Conservation (phyloP, 306 rosid species). For the Heteromeles arbutifolia region DNA sequence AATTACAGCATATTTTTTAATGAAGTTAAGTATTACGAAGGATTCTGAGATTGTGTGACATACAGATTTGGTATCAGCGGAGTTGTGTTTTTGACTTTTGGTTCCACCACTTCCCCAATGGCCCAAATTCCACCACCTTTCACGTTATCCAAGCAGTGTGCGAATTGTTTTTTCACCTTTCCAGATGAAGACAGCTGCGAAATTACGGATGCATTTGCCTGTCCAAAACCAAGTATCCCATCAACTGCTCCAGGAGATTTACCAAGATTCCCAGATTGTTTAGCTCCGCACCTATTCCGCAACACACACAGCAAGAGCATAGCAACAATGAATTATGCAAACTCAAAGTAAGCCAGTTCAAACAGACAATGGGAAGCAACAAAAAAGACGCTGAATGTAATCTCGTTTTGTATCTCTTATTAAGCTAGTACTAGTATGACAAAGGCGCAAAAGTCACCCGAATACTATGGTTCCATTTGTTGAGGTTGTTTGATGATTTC, state of each 20-base stretch:
- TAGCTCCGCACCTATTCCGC: slow-evolving; percentile 59
- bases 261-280: slow-evolving; percentile 58
- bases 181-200: slow-evolving; percentile 83
- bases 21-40: neutral
- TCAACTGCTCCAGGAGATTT: slow-evolving; percentile 50
- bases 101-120: slow-evolving; percentile 78
- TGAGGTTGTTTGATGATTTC: slow-evolving; percentile 30
- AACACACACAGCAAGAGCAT: neutral
- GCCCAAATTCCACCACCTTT: slow-evolving; percentile 88
- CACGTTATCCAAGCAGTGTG: slow-evolving; percentile 83
- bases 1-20: neutral
- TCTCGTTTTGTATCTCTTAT: neutral
- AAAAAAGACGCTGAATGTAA: neutral
- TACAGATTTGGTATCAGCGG: slow-evolving; percentile 59
- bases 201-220: slow-evolving; percentile 75
- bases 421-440: neutral
- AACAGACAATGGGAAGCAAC: neutral
- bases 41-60: slow-evolving; percentile 22
- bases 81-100: slow-evolving; percentile 45
- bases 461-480: slow-evolving; percentile 47
- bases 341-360: neutral
- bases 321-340: neutral
- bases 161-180: slow-evolving; percentile 68
- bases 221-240: slow-evolving; percentile 94
- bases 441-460: slow-evolving; percentile 47